A percentile compares a stretch with the other conserved stretches of the same genome.
Conservation (phyloP, 2,329 filamentous ascomycete species). For the Colletotrichum sp. region DNA sequence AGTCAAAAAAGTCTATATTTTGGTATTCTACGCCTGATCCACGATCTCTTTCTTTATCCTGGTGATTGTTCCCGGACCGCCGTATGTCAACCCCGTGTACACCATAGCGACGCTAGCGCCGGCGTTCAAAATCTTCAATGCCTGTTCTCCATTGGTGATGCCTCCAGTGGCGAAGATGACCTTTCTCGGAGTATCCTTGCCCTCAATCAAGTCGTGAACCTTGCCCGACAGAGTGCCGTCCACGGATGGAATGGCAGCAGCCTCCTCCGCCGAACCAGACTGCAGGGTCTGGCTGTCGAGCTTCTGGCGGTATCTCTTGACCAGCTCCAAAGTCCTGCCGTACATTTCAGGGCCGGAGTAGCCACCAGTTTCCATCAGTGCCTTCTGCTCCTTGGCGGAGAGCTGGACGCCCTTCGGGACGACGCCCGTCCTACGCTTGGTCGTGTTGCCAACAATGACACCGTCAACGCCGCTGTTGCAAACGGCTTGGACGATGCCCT, state of each 20-base stretch:
- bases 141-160: conserved; percentile 87
- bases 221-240: conserved; percentile 35
- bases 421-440: conserved; percentile 77
- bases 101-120: conserved; percentile 91
- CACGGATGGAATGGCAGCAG: conserved; percentile 29
- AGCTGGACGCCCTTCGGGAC: conserved; percentile 71
- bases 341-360: conserved; percentile 93
- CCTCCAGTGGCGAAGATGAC: conserved; percentile 94
- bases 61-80: conserved; percentile 67
- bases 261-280: conserved; percentile 32
- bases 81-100: conserved; percentile 78
- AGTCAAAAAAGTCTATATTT: conserved; percentile 4
- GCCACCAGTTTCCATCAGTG: conserved; percentile 80
- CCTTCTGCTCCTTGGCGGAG: conserved; percentile 67
- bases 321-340: conserved; percentile 76
- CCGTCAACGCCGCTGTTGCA: conserved; percentile 87
- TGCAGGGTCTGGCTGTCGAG: conserved; percentile 59
- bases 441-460: conserved; percentile 97
- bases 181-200: conserved; percentile 56
- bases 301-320: conserved; percentile 77
- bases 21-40: conserved; percentile 36
- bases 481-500: conserved; percentile 87
- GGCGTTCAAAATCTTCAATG: conserved; percentile 80
- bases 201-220: conserved; percentile 18
- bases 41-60: conserved; percentile 69